Conservation (phyloP, 768 basidiomycete species). For the Russula foetens region DNA sequence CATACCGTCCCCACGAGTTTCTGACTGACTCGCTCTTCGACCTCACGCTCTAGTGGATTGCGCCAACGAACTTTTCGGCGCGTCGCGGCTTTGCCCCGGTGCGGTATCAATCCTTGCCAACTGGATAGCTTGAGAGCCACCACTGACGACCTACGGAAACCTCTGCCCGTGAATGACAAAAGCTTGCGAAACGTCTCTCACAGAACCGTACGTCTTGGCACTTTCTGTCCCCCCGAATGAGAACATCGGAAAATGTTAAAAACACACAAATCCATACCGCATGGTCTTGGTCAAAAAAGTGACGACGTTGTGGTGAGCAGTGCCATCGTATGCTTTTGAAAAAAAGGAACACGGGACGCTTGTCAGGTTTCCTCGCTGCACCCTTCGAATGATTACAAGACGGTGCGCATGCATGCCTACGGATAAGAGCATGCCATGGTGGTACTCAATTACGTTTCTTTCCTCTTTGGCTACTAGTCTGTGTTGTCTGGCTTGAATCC, state of each 20-base stretch:
- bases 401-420: slow-evolving; percentile 42
- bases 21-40: not conserved
- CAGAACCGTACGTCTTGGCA: slow-evolving; percentile 56
- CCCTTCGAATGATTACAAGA: slow-evolving; percentile 88
- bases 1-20: no score
- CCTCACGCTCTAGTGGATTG: slow-evolving; percentile 52
- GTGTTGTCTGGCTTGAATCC: slow-evolving; percentile 78
- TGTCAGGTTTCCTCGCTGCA: slow-evolving; percentile 69
- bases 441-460: not conserved
- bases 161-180: not conserved
- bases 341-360: not conserved
- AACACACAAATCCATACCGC: not conserved
- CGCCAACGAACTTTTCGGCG: slow-evolving; percentile 75
- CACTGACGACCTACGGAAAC: not conserved
- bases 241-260: not conserved
- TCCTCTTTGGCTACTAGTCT: slow-evolving; percentile 41
- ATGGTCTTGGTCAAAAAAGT: not conserved
- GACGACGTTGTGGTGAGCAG: slow-evolving; percentile 30
- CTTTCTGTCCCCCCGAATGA: not conserved
- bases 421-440: slow-evolving; percentile 8
- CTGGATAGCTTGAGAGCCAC: not conserved
- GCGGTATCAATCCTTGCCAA: not conserved
- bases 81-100: slow-evolving; percentile 75
- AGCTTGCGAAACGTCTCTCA: slow-evolving; percentile 78
- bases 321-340: not conserved